Base-by-base conservation (phyloP, 1,284 basidiomycete genomes). In the Trichosporon sp. region DNA sequence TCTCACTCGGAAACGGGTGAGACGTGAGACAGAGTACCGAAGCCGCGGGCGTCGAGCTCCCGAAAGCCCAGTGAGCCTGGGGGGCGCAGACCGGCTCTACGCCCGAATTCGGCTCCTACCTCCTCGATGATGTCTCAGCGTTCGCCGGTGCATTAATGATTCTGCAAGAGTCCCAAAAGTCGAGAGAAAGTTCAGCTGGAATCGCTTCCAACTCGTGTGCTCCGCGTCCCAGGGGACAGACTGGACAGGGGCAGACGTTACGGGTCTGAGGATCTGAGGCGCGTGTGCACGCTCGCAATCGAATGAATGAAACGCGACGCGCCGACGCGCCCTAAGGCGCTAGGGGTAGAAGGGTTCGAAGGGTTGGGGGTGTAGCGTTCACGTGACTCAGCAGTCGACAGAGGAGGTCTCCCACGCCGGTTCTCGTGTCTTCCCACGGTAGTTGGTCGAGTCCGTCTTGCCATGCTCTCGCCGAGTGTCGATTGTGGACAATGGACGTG, bases 281-380 rank as follows among this genome's bases (percentile, higher is more conserved):
- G 14, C 11, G 35, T 26, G 38, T 40, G 38, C 38, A 40, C 38
- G 10, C 38, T 40, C 38, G 38, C 51, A 54, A 54, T 54, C 51
- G 19, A 54, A 2, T 54, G 19, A 54, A 54, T 54, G 51, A 54
- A 54, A 54, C 51, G 51, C 51, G 51, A 54, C 51, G 51, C 51
- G 51, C 51, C 51, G 51, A 54, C 51, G 51, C 51, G 51, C 51
- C 51, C 51, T 54, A 40, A 10, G 38, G 46, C 46, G 16, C n/a
- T 48, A 48, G 46, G 46, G 46, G 46, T 19, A 6, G 46, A 48
- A 19, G 46, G 0, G 46, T 4, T 48, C 16, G 46, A 16, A 48
- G 46, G 46, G 5, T 8, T 26, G 26, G 26, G 26, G 26, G 26
- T 26, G 26, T 26, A 26, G 26, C 26, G 26, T 26, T 26, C 26